Conservation (phyloP, 371 early-diverging fungal species). For the Mucor sp. region DNA sequence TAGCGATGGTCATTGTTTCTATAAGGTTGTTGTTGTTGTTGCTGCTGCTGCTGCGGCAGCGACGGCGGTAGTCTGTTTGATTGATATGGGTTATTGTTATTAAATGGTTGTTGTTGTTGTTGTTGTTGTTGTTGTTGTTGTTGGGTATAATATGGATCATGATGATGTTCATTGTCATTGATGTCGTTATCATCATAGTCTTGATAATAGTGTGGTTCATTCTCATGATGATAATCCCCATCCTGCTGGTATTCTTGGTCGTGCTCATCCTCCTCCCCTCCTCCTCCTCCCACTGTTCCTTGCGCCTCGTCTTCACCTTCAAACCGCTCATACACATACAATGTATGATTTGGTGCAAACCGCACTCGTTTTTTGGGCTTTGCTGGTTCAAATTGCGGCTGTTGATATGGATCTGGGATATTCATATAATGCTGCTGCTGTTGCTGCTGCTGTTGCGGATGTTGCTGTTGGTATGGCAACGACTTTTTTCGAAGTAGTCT, state of each 20-base stretch:
- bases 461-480: neutral
- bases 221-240: neutral
- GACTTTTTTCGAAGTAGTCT: conserved; percentile 12
- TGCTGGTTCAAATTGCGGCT: neutral
- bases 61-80: neutral
- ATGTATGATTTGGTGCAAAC: conserved; percentile 11
- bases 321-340: conserved; percentile 1
- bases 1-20: neutral
- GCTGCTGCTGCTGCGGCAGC: neutral
- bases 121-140: neutral
- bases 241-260: neutral
- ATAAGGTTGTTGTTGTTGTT: neutral
- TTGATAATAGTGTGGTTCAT: neutral
- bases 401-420: neutral
- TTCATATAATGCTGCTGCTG: neutral
- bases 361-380: conserved; percentile 18
- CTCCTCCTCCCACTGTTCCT: neutral
- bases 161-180: too few species aligned
- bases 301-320: conserved; percentile 17
- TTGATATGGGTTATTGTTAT: neutral
- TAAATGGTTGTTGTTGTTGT: neutral
- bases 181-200: neutral
- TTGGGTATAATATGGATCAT: conserved; percentile 8
- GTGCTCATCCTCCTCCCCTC: neutral
- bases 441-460: neutral